These are phyloP conservation scores for Pseudogymnoascus sp. DNA, from an alignment of 2,329 filamentous ascomycete genomes.

Conservation along the genomic window DNA sequence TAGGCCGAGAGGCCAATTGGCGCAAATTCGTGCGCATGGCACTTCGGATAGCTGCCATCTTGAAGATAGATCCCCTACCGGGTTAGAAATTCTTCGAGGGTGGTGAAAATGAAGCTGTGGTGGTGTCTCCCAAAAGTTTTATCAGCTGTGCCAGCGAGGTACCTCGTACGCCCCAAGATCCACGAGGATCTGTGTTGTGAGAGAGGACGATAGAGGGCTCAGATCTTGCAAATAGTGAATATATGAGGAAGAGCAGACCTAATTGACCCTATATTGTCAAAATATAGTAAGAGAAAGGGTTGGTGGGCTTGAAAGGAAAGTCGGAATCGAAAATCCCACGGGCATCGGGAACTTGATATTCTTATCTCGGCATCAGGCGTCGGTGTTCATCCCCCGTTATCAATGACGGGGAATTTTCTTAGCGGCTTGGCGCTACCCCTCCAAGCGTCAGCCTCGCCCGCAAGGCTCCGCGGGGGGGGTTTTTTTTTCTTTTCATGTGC, in stretches of 20 bases:
- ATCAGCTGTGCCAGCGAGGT: constrained; percentile 4
- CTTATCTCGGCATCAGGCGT: constrained; percentile 1
- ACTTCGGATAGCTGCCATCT: constrained; percentile 10
- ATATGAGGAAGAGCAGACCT: background rate
- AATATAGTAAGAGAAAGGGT: background rate
- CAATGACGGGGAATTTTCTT: constrained; percentile 1
- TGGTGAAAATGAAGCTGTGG: constrained; percentile 11
- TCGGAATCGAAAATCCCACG: background rate
- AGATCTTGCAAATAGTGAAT: background rate
- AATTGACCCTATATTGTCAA: constrained; percentile 8
- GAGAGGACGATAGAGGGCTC: background rate
- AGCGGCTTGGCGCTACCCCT: constrained; percentile 1
- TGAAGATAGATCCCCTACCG: constrained; percentile 2
- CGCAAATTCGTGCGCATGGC: constrained; percentile 12
- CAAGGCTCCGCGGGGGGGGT: background rate
- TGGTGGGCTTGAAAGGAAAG: background rate
- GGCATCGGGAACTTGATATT: background rate
- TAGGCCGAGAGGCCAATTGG: constrained; percentile 8
- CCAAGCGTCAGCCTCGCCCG: constrained; percentile 2
- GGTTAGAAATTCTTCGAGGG: background rate
- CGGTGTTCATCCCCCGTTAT: constrained; percentile 13
- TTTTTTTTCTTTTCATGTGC: background rate
- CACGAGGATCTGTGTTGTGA: background rate
- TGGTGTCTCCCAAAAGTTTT: background rate
- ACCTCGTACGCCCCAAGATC: constrained; percentile 10